Percentiles rank a stretch among this genome's conserved stretches.
phyloP scores from a whole-genome alignment of 1,139 yeast genomes.

The Arxiozyma bovina region DNA sequence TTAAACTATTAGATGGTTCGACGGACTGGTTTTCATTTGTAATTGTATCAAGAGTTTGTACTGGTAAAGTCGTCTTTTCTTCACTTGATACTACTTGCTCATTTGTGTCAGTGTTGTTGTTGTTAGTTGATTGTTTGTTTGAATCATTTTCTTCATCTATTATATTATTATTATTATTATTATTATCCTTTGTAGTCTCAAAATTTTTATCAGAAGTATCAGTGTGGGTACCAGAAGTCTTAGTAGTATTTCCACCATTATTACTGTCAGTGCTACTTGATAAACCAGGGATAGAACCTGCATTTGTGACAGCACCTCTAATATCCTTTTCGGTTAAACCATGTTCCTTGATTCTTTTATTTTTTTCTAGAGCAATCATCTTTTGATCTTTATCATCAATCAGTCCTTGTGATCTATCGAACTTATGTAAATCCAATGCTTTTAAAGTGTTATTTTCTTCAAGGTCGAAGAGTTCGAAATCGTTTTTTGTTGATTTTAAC shows the following conservation, averaged over 20 bases:
- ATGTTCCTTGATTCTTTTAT: slow-evolving; percentile 11
- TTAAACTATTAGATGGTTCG: not conserved
- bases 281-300: slow-evolving; percentile 45
- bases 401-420: slow-evolving; percentile 14
- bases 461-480: not conserved
- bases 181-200: not conserved
- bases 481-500: slow-evolving; percentile 9
- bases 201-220: not conserved
- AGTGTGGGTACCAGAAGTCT: not conserved
- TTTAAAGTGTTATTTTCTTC: slow-evolving; percentile 6
- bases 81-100: not conserved
- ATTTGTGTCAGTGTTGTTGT: too few relatives aligned
- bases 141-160: too few relatives aligned
- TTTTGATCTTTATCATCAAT: slow-evolving; percentile 3
- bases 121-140: too few relatives aligned
- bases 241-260: not conserved
- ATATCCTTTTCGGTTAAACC: slow-evolving; percentile 49
- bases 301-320: slow-evolving; percentile 54
- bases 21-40: not conserved
- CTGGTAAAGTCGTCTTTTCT: not conserved
- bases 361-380: slow-evolving; percentile 2
- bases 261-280: slow-evolving; percentile 2
- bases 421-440: slow-evolving; percentile 12
- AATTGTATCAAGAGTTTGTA: not conserved
- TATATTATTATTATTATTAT: not conserved